These are phyloP conservation scores for Tetrapisispora arboricola DNA, from an alignment of 805 yeast species.

Conservation along the genomic window DNA sequence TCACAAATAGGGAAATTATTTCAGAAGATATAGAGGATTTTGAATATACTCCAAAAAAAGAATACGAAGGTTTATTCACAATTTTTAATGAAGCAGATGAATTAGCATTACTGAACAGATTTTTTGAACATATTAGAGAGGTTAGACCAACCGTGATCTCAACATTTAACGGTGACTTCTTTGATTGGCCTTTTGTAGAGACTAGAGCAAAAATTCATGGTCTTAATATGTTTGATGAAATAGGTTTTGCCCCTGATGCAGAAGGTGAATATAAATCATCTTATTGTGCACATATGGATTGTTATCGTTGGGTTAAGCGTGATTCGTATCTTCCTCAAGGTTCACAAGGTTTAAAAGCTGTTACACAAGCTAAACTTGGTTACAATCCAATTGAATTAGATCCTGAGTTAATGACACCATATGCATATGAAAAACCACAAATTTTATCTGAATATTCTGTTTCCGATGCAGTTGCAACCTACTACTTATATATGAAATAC, in stretches of 20 bases:
- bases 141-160: conserved; percentile 93
- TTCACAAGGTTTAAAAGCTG: conserved; percentile 96
- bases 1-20: conserved; percentile 89
- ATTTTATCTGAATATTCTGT: conserved; percentile 91
- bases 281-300: conserved; percentile 94
- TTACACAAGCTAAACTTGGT: conserved; percentile 89
- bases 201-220: conserved; percentile 78
- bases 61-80: conserved; percentile 81
- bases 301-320: conserved; percentile 95
- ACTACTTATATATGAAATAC: conserved; percentile 88
- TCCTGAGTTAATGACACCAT: conserved; percentile 97
- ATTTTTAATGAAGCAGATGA: conserved; percentile 88
- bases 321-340: conserved; percentile 98
- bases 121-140: conserved; percentile 86
- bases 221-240: conserved; percentile 79
- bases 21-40: conserved; percentile 93
- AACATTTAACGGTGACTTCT: conserved; percentile 95
- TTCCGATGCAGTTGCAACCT: conserved; percentile 98
- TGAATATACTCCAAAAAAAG: conserved; percentile 96
- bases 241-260: conserved; percentile 81
- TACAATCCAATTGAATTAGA: conserved; percentile 94
- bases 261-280: conserved; percentile 91
- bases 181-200: conserved; percentile 98
- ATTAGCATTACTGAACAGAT: conserved; percentile 56
- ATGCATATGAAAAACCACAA: conserved; percentile 91